These are phyloP conservation scores for Candida morakotiae DNA, from an alignment of 805 yeast species.

Conservation along the genomic window DNA sequence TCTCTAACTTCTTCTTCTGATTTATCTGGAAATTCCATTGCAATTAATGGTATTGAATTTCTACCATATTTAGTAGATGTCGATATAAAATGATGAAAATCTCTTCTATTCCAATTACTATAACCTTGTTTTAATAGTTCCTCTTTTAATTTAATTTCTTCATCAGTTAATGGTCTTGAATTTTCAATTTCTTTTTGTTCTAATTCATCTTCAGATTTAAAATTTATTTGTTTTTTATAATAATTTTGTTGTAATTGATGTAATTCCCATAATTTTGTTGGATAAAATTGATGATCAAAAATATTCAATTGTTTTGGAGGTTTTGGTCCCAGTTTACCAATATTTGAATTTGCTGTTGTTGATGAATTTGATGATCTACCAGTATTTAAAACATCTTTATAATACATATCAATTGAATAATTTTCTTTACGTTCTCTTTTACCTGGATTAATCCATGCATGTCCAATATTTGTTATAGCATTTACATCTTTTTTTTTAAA, in stretches of 20 bases:
- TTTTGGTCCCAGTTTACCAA: slow-evolving; percentile 57
- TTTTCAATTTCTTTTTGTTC: slow-evolving; percentile 72
- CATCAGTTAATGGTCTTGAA: slow-evolving; percentile 79
- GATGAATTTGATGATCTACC: slow-evolving; percentile 44
- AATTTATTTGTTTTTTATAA: slow-evolving; percentile 64
- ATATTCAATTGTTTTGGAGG: slow-evolving; percentile 82
- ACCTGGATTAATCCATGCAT: slow-evolving; percentile 79
- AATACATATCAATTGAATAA: slow-evolving; percentile 83
- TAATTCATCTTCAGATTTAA: slow-evolving; percentile 47
- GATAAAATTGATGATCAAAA: slow-evolving; percentile 89
- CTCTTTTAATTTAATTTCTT: slow-evolving; percentile 63
- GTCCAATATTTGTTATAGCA: slow-evolving; percentile 45
- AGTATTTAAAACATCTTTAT: slow-evolving; percentile 72
- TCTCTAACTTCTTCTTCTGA: slow-evolving; percentile 72
- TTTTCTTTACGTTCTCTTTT: slow-evolving; percentile 82
- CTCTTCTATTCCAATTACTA: slow-evolving; percentile 81
- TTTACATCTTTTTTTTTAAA: slow-evolving; percentile 63
- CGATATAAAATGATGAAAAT: slow-evolving; percentile 77
- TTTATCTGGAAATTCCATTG: slow-evolving; percentile 79
- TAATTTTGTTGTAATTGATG: slow-evolving; percentile 79
- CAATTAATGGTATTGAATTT: slow-evolving; percentile 63
- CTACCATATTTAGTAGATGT: slow-evolving; percentile 79
- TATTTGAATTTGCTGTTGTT: slow-evolving; percentile 26
- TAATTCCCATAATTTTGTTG: slow-evolving; percentile 68
- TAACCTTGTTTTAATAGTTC: slow-evolving; percentile 64